These are phyloP conservation scores for Lycium ferocissimum DNA, from an alignment of 257 asterid species.

Conservation along the genomic window DNA sequence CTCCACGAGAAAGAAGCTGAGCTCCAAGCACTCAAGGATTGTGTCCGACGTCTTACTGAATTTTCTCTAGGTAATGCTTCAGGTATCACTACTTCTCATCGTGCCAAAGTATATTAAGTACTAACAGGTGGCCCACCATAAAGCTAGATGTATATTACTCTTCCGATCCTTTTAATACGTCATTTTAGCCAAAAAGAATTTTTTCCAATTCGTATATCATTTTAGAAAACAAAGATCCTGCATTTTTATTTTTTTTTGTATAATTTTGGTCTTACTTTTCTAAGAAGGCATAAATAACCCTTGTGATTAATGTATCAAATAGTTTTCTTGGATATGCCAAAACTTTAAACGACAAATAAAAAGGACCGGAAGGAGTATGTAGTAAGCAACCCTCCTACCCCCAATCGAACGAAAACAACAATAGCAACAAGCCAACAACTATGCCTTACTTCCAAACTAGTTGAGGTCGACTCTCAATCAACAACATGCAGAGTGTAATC, in stretches of 20 bases:
- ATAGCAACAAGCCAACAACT: not conserved
- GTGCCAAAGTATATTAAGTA: not conserved
- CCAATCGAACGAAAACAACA: not conserved
- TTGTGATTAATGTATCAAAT: not conserved
- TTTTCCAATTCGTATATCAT: too few relatives aligned
- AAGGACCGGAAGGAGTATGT: not conserved
- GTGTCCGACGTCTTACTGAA: constrained; percentile 67
- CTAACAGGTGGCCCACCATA: not conserved
- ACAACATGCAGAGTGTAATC: too few relatives aligned
- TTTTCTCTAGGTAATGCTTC: constrained; percentile 54
- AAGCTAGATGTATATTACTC: not conserved
- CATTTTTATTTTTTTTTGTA: not conserved
- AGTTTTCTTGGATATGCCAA: not conserved
- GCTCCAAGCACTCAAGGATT: constrained; percentile 77
- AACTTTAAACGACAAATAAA: not conserved
- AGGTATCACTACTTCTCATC: constrained; percentile 38
- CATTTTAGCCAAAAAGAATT: too few relatives aligned
- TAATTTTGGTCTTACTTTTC: not conserved
- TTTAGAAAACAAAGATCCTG: too few relatives aligned
- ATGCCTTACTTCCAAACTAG: not conserved
- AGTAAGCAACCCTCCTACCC: not conserved
- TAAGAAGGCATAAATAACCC: not conserved
- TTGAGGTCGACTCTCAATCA: not conserved
- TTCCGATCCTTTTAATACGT: not conserved
- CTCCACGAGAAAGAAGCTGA: constrained; percentile 75